phyloP scores from a whole-genome alignment of 2,329 filamentous ascomycete genomes.

The Trichoderma sp. region DNA sequence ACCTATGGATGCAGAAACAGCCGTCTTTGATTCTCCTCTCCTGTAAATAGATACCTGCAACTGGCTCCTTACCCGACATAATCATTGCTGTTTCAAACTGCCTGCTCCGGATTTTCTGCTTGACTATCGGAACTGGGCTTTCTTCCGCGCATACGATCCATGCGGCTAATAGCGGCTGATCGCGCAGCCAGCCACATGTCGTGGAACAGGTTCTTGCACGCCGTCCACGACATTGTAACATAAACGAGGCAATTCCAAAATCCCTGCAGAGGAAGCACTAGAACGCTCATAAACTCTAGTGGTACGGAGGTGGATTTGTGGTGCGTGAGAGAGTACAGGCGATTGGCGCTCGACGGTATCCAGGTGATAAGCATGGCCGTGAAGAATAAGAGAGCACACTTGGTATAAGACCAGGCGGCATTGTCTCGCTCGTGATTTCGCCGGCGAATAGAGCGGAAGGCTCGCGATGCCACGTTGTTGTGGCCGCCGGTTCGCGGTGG shows the following conservation, averaged over 20 bases:
- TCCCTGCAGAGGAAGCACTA: conserved; percentile 75
- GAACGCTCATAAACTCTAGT: conserved; percentile 65
- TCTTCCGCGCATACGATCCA: background rate
- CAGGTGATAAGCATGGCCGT: conserved; percentile 65
- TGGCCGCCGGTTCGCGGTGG: background rate
- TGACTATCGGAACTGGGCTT: background rate
- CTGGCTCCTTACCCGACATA: background rate
- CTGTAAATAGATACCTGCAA: background rate
- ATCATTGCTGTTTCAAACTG: background rate
- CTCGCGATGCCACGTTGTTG: background rate
- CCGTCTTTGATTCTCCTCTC: background rate
- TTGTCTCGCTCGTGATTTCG: conserved; percentile 52
- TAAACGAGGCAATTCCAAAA: conserved; percentile 80
- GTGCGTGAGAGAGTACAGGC: conserved; percentile 65
- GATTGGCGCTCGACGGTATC: conserved; percentile 72
- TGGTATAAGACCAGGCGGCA: conserved; percentile 65
- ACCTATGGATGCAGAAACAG: background rate
- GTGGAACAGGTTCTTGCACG: conserved; percentile 44
- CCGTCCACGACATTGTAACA: conserved; percentile 61
- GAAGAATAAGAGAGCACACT: conserved; percentile 67
- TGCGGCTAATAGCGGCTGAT: background rate
- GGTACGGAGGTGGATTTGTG: conserved; percentile 50
- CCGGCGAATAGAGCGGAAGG: conserved; percentile 24
- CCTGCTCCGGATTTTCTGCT: background rate
- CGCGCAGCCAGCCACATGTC: conserved; percentile 22